Conservation (phyloP, 163 green algal genomes). For the Chloroidium sp. region DNA sequence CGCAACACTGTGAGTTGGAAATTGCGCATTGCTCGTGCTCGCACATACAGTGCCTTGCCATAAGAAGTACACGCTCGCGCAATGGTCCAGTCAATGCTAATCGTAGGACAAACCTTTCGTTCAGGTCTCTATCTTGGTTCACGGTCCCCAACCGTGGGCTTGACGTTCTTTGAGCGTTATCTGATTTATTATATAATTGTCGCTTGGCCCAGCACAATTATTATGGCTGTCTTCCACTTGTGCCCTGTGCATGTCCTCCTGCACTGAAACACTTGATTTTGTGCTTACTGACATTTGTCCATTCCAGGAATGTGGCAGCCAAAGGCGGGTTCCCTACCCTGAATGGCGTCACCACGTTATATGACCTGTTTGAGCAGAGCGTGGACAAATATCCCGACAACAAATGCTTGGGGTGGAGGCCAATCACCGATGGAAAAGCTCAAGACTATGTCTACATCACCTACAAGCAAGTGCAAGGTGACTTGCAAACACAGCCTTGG, state of each 20-base stretch:
- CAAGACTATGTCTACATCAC: conserved; percentile 42
- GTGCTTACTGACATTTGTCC: not conserved
- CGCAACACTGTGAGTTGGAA: too few relatives aligned
- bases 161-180: not conserved
- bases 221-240: not conserved
- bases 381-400: conserved; percentile 30
- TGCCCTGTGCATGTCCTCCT: not conserved
- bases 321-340: conserved; percentile 21
- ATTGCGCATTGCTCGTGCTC: too few relatives aligned
- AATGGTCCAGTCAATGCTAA: too few relatives aligned
- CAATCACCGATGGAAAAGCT: conserved; percentile 22
- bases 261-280: not conserved
- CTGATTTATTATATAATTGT: not conserved
- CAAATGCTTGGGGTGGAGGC: conserved; percentile 56
- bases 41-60: too few relatives aligned
- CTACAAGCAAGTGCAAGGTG: conserved; percentile 38
- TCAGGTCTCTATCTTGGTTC: not conserved
- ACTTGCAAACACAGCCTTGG: not conserved
- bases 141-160: not conserved
- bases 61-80: too few relatives aligned
- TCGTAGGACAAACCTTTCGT: not conserved
- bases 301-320: conserved; percentile 14
- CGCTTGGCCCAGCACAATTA: not conserved
- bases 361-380: conserved; percentile 29
- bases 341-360: conserved; percentile 24